Evolutionary conservation across 1,284 basidiomycete species (phyloP), one percentile per base, ranked within the genome.

Genomic region (Testicularia cyperi): DNA sequence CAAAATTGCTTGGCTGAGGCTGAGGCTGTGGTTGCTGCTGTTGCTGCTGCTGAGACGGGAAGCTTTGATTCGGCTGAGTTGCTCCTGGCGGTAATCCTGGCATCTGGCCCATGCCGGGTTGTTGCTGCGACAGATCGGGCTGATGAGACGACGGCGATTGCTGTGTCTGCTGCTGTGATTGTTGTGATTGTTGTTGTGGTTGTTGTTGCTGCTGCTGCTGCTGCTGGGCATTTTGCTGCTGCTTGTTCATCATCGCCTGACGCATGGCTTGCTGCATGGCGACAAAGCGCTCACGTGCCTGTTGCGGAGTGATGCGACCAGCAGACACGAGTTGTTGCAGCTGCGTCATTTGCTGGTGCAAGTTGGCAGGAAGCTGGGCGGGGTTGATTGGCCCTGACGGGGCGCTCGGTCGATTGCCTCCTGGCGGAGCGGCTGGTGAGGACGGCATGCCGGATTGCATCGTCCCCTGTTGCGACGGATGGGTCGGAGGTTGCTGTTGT

Each of bases 271-370:
- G 63, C 48, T 69, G 67, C 45, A 66, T 65, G 14, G 68, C 65
- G 13, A 62, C 34, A 28, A 68, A 70, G 6, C 65, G 65, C 22
- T 65, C 62, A 7, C 58, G 58, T 6, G 70, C 70, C 40, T 71
- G 63, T 43, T 72, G 66, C 15, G 64, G 65, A 20, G 68, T 58
- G 43, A 72, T 67, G 28, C 65, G 63, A 14, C 63, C 65, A 2
- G 55, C 31, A 2, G 56, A 29, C 5, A 72, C 65, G 9, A 70
- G 46, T 3, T 54, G 48, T 41, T 70, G 68, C 18, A 72, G 40
- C 37, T 68, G 68, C 13, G 49, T 38, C 63, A 70, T 60, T 35
- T 72, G 70, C 41, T 64, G 55, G 9, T 62, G 57, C 57, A 69
- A 38, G 33, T 40, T 49, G 22, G 48, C 49, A 7, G 61, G 60